Evolutionary conservation across 2,329 filamentous ascomycete species (phyloP).

Genomic region (Penicillium polonicum): DNA sequence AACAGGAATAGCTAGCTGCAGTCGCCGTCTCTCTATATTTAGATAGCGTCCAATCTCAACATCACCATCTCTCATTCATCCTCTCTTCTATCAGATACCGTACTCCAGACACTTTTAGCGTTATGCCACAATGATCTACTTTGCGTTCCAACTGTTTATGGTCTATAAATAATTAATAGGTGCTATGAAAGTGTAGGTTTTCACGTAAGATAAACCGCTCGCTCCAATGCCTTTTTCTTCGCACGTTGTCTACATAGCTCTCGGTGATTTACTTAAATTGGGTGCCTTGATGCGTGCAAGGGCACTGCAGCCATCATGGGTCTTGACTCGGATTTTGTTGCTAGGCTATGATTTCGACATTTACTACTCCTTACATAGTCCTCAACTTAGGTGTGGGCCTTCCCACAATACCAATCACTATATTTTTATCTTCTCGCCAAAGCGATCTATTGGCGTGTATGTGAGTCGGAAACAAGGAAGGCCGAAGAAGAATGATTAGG

Average conservation of each 20-base stretch:
- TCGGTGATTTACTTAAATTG: conserved; percentile 43
- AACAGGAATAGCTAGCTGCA: no score
- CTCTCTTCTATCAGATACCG: no score
- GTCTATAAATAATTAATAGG: background rate
- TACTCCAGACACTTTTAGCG: background rate
- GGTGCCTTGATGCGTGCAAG: conserved; percentile 41
- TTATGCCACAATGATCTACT: background rate
- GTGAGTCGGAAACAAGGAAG: background rate
- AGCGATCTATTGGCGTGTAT: background rate
- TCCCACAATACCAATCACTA: background rate
- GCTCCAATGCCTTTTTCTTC: background rate
- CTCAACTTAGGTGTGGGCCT: background rate
- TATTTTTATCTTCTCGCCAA: background rate
- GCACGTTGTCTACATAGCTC: conserved; percentile 3
- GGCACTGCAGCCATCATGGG: conserved; percentile 45
- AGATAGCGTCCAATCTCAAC: no score
- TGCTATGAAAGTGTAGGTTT: background rate
- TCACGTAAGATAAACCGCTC: conserved; percentile 12
- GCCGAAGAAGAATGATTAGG: background rate
- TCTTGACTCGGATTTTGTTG: conserved; percentile 26
- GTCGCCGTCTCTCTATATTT: no score
- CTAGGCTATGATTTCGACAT: background rate
- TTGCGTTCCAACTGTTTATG: background rate
- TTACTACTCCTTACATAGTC: background rate
- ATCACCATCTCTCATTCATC: no score